Base-by-base conservation (phyloP, 768 basidiomycete species). In the Termitomyces sp. region DNA sequence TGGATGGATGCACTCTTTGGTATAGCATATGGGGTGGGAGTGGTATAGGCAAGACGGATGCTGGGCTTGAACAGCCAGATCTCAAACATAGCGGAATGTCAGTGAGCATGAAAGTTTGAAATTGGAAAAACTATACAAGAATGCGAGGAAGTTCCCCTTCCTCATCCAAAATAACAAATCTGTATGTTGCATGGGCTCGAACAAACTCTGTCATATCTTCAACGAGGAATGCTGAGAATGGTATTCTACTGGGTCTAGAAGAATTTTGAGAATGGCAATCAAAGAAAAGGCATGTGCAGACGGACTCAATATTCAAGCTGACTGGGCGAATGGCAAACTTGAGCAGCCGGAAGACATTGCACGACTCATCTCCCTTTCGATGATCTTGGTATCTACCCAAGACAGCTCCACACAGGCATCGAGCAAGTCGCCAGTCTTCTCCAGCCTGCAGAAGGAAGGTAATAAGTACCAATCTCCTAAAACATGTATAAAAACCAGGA, bases 61-160 rank as follows among this genome's bases (percentile, higher is more conserved):
- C 80, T 86, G 0, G 94, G 94, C 70, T 95, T 97, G 80, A 98
- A 97, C 22, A 98, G 68, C 95, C 96, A 98, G 22, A 98, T 78
- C 94, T 95, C 66, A 18, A 52, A n/a, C 6, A 20, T 26, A 16
- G 24, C 28, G 43, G 48, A 33, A 55, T 36, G 47, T 52, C 1
- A 12, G 3, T 42, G 13, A 46, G 44, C 33, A 30, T 18, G 28
- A 43, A 51, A 28, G 43, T 14, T 32, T 10, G n/a, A 9, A 16
- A 20, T 5, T 32, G 2, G 20, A 7, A 14, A 35, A 20, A 6
- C 75, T 89, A 58, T 54, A 97, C 94, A 61, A 97, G 74, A 14
- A 98, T 79, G 54, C 88, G 78, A 4, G 90, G 85, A 28, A 78
- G 80, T 59, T 92, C 91, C 30, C 88, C 84, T 65, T 96, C 93